Conservation (phyloP, 2,329 filamentous ascomycete genomes). For the Xylariaceae sp. region DNA sequence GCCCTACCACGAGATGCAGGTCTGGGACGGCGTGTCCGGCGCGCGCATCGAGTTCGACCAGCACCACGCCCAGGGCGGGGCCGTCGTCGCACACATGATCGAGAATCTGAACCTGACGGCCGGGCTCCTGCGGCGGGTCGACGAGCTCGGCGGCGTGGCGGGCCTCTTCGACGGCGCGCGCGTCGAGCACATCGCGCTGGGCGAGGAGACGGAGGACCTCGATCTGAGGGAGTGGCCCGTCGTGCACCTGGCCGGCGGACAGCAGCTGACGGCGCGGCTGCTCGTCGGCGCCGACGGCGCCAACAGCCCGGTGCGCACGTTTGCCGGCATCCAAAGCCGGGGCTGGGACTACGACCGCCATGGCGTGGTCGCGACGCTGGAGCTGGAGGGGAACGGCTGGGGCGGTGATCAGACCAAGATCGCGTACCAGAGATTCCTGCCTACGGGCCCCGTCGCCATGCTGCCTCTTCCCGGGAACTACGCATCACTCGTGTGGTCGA, state of each 20-base stretch:
- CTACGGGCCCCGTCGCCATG: constrained; percentile 84
- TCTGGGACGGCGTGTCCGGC: constrained; percentile 91
- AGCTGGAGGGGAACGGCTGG: constrained; percentile 56
- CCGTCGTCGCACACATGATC: constrained; percentile 87
- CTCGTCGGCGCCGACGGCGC: constrained; percentile 90
- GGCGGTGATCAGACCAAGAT: constrained; percentile 53
- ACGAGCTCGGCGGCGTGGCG: constrained; percentile 60
- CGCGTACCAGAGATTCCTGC: constrained; percentile 92
- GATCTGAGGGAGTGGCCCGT: constrained; percentile 86
- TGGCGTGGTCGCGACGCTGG: constrained; percentile 83
- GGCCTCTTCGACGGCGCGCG: constrained; percentile 64
- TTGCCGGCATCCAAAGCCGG: constrained; percentile 74
- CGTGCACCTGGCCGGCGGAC: constrained; percentile 62
- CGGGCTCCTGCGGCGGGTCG: constrained; percentile 64
- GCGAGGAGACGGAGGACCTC: constrained; percentile 57
- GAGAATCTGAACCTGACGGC: constrained; percentile 88
- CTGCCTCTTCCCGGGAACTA: constrained; percentile 78
- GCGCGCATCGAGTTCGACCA: constrained; percentile 80
- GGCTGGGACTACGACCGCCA: constrained; percentile 94
- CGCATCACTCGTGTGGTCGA: constrained; percentile 91
- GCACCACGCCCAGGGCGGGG: constrained; percentile 31
- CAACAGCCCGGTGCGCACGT: constrained; percentile 85
- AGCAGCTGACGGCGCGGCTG: constrained; percentile 67
- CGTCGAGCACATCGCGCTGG: constrained; percentile 73
- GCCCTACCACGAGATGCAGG: constrained; percentile 91